Base-by-base conservation (phyloP, 2,329 filamentous ascomycete species). In the Fusarium foetens region DNA sequence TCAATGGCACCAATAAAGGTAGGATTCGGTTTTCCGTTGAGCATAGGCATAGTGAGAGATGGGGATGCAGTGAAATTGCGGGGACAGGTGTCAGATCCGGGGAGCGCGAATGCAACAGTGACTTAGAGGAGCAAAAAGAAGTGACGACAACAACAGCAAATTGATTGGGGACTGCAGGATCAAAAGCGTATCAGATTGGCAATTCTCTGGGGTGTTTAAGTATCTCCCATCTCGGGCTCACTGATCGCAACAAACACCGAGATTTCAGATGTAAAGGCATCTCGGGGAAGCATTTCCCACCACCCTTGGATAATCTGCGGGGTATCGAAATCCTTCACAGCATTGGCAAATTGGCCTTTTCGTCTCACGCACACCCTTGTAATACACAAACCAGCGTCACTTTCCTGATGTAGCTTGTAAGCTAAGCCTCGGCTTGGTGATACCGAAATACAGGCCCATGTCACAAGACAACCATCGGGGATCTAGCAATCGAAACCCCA, bases 1-100 rank as follows among this genome's bases (percentile, higher is more conserved):
- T 95, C 92, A 78, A 95, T 94, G 63, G 92, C 91, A 71, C 92
- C 93, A 68, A 94, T 89, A 76, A 92, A 94, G 70, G 77, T 68
- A 58, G 70, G 71, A 45, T 74, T 70, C 21, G 74, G 53, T 21
- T 70, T 69, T 55, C 72, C 71, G 61, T 76, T 76, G 49, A 79
- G 68, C 57, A 78, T 73, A 74, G 81, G 73, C 81, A 83, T 83
- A 60, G 64, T 59, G 63, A 75, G 53, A 75, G 73, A 38, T 29
- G 17, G 38, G 38, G 45, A 55, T 59, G 36, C 9, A 46, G 17
- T 66, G 64, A 49, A 53, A 53, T 73, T 66, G 57, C 67, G 66
- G 66, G 53, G 66, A 65, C 63, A 43, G 1, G 38, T 64, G 45
- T 64, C 51, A 48, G 65, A 69, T 52, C 49, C 48, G 59, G 39